Conservation (phyloP, 371 early-diverging fungal species). For the Mortierella sp. region DNA sequence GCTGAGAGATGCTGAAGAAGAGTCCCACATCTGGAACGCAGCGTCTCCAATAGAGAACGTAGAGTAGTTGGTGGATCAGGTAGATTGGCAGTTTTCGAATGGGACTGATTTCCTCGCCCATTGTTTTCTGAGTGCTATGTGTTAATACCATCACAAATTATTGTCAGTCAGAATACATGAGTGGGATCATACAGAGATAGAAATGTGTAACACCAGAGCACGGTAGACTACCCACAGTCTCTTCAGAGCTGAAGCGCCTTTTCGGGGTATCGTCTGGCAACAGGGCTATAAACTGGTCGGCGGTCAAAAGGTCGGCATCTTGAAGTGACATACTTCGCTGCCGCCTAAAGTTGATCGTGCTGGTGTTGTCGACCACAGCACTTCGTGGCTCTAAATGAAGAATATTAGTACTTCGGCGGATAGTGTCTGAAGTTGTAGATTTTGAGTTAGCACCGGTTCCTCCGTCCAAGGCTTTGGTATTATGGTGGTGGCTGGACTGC, state of each 20-base stretch:
- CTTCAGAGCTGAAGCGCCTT: slow-evolving; percentile 47
- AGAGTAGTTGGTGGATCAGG: slow-evolving; percentile 26
- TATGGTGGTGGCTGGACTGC: no score
- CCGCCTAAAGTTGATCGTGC: slow-evolving; percentile 26
- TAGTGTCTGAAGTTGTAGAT: neutral
- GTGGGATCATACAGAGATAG: no score
- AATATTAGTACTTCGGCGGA: neutral
- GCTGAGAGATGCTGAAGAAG: slow-evolving; percentile 17
- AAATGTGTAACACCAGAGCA: neutral
- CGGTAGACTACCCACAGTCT: slow-evolving; percentile 21
- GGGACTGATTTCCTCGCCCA: no score
- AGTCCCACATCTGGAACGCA: slow-evolving; percentile 21
- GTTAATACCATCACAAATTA: neutral
- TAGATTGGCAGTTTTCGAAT: no score
- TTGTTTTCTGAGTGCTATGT: neutral
- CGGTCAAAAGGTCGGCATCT: slow-evolving; percentile 47
- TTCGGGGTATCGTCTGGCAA: slow-evolving; percentile 36
- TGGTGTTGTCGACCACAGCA: slow-evolving; percentile 29
- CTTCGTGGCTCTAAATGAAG: slow-evolving; percentile 35
- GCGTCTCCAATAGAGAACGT: slow-evolving; percentile 11
- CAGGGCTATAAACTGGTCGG: slow-evolving; percentile 45
- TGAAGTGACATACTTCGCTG: slow-evolving; percentile 52
- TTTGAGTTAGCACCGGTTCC: neutral
- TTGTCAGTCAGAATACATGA: no score
- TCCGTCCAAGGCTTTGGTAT: no score